phyloP scores from a whole-genome alignment of 2,329 filamentous ascomycete species.

The Sporothrix variecibatus region DNA sequence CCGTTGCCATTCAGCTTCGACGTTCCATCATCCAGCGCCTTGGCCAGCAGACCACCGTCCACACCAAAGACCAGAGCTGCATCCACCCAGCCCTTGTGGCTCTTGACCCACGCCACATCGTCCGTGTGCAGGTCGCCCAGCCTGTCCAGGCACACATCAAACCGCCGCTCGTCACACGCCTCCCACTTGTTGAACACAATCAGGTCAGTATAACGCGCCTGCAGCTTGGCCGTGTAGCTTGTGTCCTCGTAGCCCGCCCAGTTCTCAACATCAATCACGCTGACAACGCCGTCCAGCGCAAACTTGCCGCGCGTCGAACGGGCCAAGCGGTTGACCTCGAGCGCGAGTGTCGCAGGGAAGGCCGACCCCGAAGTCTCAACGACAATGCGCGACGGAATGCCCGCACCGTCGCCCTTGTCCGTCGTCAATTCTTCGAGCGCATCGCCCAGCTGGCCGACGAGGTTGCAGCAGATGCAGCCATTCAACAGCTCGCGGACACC shows the following conservation, averaged over 20 bases:
- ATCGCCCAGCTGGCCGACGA: conserved; percentile 84
- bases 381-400: conserved; percentile 77
- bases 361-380: conserved; percentile 91
- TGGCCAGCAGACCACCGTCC: conserved; percentile 67
- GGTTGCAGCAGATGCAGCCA: conserved; percentile 98
- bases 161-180: conserved; percentile 66
- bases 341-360: conserved; percentile 83
- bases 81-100: conserved; percentile 74
- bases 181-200: conserved; percentile 97
- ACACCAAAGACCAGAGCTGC: conserved; percentile 83
- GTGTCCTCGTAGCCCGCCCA: conserved; percentile 93
- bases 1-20: conserved; percentile 39
- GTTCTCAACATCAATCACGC: conserved; percentile 91
- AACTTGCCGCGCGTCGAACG: conserved; percentile 68
- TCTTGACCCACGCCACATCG: conserved; percentile 82
- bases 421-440: conserved; percentile 74
- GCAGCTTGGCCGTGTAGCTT: conserved; percentile 82
- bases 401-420: conserved; percentile 10
- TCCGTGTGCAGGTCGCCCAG: conserved; percentile 75
- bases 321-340: conserved; percentile 82
- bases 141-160: conserved; percentile 77
- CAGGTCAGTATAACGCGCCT: conserved; percentile 86
- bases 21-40: conserved; percentile 48
- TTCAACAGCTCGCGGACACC: conserved; percentile 92
- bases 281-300: conserved; percentile 81